These are phyloP conservation scores for Zymoseptoria passerinii DNA, from an alignment of 2,329 filamentous ascomycete species.

Conservation along the genomic window DNA sequence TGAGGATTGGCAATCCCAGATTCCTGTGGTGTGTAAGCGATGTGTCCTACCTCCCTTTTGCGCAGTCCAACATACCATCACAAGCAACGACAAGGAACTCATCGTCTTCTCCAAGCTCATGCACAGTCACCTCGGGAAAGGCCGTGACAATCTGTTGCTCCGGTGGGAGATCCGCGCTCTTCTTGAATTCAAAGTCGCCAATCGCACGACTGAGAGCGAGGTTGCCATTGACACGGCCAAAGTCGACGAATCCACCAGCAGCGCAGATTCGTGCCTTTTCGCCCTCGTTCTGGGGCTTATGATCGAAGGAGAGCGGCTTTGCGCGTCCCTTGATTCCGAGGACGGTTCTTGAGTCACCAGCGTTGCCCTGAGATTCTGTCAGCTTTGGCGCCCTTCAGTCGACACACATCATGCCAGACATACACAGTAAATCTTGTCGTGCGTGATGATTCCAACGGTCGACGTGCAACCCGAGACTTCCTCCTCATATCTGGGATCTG, in stretches of 20 bases:
- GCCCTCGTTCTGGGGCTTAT: conserved; percentile 97
- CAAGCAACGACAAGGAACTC: conserved; percentile 92
- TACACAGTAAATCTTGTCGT: conserved; percentile 92
- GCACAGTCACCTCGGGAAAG: conserved; percentile 85
- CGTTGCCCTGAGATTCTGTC: conserved; percentile 64
- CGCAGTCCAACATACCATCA: conserved; percentile 57
- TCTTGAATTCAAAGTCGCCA: conserved; percentile 99
- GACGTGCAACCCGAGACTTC: conserved; percentile 98
- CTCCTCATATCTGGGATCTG: conserved; percentile 93
- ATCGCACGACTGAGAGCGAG: conserved; percentile 93
- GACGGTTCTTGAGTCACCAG: conserved; percentile 90
- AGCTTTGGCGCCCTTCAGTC: conserved; percentile 5
- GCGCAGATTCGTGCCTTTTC: conserved; percentile 95
- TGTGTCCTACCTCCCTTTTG: neutral
- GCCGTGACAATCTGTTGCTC: conserved; percentile 98
- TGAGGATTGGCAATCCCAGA: conserved; percentile 99
- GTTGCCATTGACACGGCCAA: conserved; percentile 96
- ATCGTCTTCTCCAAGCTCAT: conserved; percentile 85
- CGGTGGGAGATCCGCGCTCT: conserved; percentile 91
- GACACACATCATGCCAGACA: conserved; percentile 35
- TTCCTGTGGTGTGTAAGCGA: conserved; percentile 52
- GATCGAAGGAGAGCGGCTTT: conserved; percentile 97
- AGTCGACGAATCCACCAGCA: conserved; percentile 95
- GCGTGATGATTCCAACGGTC: conserved; percentile 79
- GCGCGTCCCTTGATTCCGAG: conserved; percentile 93